A percentile compares a stretch with the other conserved stretches of the same genome.
Conservation (phyloP, 2,329 filamentous ascomycete genomes). For the Diaporthe amygdali region DNA sequence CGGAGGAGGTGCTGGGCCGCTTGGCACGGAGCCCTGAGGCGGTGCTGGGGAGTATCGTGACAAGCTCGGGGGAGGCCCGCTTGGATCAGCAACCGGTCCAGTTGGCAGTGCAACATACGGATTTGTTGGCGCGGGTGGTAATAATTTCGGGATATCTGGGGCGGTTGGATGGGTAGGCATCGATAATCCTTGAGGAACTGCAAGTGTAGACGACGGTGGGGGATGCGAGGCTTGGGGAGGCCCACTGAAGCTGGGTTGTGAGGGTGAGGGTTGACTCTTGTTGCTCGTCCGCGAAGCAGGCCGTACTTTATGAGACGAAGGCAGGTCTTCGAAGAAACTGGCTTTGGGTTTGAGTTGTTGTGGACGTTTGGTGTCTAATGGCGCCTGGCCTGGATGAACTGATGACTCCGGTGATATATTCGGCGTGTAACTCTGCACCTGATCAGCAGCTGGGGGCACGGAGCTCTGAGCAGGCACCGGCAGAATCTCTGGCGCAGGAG, state of each 20-base stretch:
- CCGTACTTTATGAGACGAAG: conserved; percentile 65
- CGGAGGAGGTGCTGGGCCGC: conserved; percentile 43
- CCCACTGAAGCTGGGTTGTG: conserved; percentile 40
- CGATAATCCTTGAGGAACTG: conserved; percentile 26
- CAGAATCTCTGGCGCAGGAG: conserved; percentile 32
- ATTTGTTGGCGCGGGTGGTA: conserved; percentile 56
- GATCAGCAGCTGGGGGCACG: conserved; percentile 27
- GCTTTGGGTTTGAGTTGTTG: conserved; percentile 46
- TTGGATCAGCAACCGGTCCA: conserved; percentile 28
- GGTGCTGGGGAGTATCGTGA: conserved; percentile 69
- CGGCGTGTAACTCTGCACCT: conserved; percentile 31
- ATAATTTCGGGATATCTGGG: conserved; percentile 45
- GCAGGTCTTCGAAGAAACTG: conserved; percentile 81
- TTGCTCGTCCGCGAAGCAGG: conserved; percentile 61
- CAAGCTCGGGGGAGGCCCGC: conserved; percentile 35
- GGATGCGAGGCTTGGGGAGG: conserved; percentile 33
- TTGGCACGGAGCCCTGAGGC: conserved; percentile 39
- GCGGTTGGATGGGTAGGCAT: conserved; percentile 30
- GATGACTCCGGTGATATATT: conserved; percentile 42
- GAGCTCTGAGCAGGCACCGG: conserved; percentile 24
- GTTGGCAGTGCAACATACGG: conserved; percentile 58
- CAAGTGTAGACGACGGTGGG: conserved; percentile 26
- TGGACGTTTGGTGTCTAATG: conserved; percentile 38
- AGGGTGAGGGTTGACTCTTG: conserved; percentile 46
- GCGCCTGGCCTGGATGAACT: conserved; percentile 41